These are phyloP conservation scores for Xylaria sp. DNA, from an alignment of 495 filamentous ascomycete species.

Conservation along the genomic window DNA sequence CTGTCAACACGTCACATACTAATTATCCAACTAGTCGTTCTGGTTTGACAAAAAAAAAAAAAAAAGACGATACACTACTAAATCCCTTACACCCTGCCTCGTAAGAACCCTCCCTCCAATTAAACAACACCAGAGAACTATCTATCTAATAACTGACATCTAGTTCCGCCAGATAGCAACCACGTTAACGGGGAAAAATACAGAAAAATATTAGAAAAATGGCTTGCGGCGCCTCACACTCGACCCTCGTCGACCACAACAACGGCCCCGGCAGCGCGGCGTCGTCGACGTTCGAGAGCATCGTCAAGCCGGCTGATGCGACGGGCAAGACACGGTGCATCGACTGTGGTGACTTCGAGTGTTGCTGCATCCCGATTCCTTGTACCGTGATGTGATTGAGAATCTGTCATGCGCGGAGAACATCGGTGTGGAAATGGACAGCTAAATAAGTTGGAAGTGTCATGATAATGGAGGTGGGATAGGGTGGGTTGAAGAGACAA, in stretches of 20 bases:
- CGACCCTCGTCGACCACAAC: constrained; percentile 42
- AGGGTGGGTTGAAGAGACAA: too few species aligned
- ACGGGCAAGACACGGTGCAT: constrained; percentile 51
- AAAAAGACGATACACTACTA: not conserved
- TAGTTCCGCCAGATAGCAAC: too few species aligned
- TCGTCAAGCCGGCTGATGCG: constrained; percentile 49
- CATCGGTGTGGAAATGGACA: not conserved
- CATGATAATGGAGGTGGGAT: not conserved
- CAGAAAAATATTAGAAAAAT: constrained; percentile 22
- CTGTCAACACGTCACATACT: not conserved
- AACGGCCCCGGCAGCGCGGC: constrained; percentile 48
- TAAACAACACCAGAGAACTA: not conserved
- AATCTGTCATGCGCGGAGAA: not conserved
- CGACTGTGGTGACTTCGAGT: constrained; percentile 54
- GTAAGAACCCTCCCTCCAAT: not conserved
- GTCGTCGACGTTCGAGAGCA: constrained; percentile 47
- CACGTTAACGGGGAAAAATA: not conserved
- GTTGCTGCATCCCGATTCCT: constrained; percentile 56
- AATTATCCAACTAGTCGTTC: not conserved
- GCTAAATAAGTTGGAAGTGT: not conserved
- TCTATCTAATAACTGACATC: too few species aligned
- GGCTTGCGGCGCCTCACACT: constrained; percentile 36
- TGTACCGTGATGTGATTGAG: constrained; percentile 50
- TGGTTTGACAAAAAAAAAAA: not conserved
- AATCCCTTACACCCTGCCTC: not conserved